Base-by-base conservation (phyloP, 495 filamentous ascomycete genomes). In the Daldinia bambusicola region DNA sequence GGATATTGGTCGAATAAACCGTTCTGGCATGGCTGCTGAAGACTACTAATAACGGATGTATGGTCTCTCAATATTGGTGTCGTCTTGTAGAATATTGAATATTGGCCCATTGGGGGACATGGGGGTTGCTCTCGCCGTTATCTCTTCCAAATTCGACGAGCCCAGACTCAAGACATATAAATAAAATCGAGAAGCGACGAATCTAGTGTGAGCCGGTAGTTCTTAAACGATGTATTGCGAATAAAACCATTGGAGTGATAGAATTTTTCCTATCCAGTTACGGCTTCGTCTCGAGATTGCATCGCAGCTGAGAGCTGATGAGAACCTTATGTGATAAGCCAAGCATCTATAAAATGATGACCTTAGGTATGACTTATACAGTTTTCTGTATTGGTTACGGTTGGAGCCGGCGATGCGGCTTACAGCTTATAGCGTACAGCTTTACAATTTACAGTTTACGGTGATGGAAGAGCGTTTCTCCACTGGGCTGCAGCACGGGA, bases 161-260 rank as follows among this genome's bases (percentile, higher is more conserved):
- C 1, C 50, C 9, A 57, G 63, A 40, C 52, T 30, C 31, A 2
- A 45, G 40, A 38, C 16, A 50, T 30, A 50, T 37, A 31, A 55
- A 16, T 22, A 22, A 9, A 30, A 16, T 50, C 31, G 30, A 57
- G 53, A 18, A 16, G 57, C 37, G 16, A 7, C 18, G 31, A 57
- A 57, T 20, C 37, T 26, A 18, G 31, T 66, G 20, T 10, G 18
- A 18, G 20, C 10, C 63, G 63, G 63, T 41, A 67, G 32, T 67
- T 67, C 22, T 12, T 43, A 43, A 36, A 43, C 32, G 34, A 22
- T 43, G 55, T 38, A 61, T 30, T 48, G 6, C 16, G 12, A 55
- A 56, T 14, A 34, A 36, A 10, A 10, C 4, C 8, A 32, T 53
- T 53, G 48, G 26, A n/a, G n/a, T n/a, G n/a, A n/a, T n/a, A n/a